These are phyloP conservation scores for Mycena kentingensis DNA, from an alignment of 768 basidiomycete genomes.

Conservation along the genomic window DNA sequence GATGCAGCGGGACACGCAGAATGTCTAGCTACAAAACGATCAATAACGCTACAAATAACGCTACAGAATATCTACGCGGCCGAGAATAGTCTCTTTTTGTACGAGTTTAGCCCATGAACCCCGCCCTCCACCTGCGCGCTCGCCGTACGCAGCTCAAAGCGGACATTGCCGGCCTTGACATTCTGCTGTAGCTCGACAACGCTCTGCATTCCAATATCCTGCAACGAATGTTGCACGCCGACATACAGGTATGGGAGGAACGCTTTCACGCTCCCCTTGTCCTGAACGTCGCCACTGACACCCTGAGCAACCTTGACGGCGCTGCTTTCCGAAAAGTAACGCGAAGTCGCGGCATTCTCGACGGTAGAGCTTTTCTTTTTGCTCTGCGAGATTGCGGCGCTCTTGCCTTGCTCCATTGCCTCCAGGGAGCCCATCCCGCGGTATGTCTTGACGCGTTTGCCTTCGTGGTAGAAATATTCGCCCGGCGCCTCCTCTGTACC, in stretches of 20 bases:
- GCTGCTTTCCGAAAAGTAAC: conserved; percentile 93
- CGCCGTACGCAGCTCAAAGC: conserved; percentile 92
- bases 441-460: conserved; percentile 98
- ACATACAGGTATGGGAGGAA: conserved; percentile 86
- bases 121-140: conserved; percentile 96
- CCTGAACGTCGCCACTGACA: conserved; percentile 94
- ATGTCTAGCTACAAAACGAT: no score
- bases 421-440: conserved; percentile 98
- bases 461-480: conserved; percentile 99
- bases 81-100: conserved; percentile 39
- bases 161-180: conserved; percentile 64
- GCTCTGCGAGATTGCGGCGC: conserved; percentile 31
- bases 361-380: conserved; percentile 44
- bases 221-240: conserved; percentile 90
- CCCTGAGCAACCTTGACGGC: conserved; percentile 96
- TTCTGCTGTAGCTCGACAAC: conserved; percentile 67
- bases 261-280: conserved; percentile 92
- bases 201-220: conserved; percentile 84
- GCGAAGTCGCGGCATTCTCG: conserved; percentile 94
- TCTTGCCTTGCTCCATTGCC: conserved; percentile 83
- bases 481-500: conserved; percentile 97
- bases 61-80: background rate
- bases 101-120: conserved; percentile 95
- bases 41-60: conserved; percentile 4
- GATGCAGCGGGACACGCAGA: no score